Base-by-base conservation (phyloP, 345 rosid genomes). In the Noccaea caerulescens region DNA sequence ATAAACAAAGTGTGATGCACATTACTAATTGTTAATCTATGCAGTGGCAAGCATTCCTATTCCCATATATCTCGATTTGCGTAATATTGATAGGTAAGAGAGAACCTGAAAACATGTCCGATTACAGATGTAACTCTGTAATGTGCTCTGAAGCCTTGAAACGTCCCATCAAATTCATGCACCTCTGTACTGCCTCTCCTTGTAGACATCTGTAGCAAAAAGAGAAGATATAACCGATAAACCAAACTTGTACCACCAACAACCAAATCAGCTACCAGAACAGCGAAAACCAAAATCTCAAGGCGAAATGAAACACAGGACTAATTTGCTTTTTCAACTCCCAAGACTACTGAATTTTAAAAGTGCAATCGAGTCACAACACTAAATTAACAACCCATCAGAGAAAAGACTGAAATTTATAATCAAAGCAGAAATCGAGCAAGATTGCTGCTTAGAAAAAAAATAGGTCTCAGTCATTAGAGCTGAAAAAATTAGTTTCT, bases 31-130 rank as follows among this genome's bases (percentile, higher is more conserved):
- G 8, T 33, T 52, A 72, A 52, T 53, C 34, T 4, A 49, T 9
- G 41, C 30, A 70, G 32, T 9, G 55, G 50, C 49, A 44, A 72
- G 5, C 20, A 25, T 8, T 54, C 10, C 1, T 0, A 11, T 32
- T 10, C 34, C 0, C 30, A 27, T 27, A 27, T 27, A 27, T 71
- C 0, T 33, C 25, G 66, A 37, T 46, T 27, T 4, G 45, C 36
- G 42, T 57, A 32, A 36, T 2, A 14, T 4, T 18, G 16, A 53
- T 30, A 45, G 51, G 33, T 41, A 66, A 63, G 70, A 72, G 60
- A 73, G 50, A 43, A 92, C 98, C 98, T 88, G 91, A 93, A 93
- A 70, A 93, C 92, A 78, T 93, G 98, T 36, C 98, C 97, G 18
- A 84, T 83, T 10, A 93, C 98, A 42, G 97, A 93, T 42, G 98